Conservation (phyloP, 495 filamentous ascomycete species). For the Copromyces sp. region DNA sequence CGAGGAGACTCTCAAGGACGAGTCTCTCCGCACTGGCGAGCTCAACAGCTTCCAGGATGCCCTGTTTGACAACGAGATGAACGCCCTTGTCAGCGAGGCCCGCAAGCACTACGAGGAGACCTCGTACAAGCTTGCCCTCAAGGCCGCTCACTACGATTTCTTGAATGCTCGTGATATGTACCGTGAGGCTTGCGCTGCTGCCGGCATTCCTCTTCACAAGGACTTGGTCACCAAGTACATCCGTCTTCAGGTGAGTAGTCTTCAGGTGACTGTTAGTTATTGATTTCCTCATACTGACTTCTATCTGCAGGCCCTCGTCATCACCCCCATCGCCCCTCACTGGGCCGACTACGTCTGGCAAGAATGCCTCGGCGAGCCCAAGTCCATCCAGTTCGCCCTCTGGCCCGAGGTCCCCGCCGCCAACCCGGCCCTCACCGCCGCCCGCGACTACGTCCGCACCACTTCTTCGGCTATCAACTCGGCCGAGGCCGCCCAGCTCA, state of each 20-base stretch:
- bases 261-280: no score
- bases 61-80: constrained; percentile 91
- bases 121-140: constrained; percentile 85
- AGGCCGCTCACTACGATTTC: constrained; percentile 84
- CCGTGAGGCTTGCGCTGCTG: constrained; percentile 64
- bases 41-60: constrained; percentile 75
- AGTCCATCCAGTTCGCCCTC: constrained; percentile 66
- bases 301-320: constrained; percentile 19
- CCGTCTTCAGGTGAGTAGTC: constrained; percentile 53
- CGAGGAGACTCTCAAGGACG: constrained; percentile 68
- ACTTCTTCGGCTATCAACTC: constrained; percentile 73
- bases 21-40: constrained; percentile 59
- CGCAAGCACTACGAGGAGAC: constrained; percentile 66
- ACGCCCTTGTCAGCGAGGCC: constrained; percentile 66
- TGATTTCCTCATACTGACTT: constrained; percentile 50
- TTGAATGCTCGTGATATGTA: constrained; percentile 79
- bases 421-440: constrained; percentile 55
- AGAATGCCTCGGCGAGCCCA: constrained; percentile 67
- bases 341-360: constrained; percentile 92
- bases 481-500: constrained; percentile 68
- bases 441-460: constrained; percentile 66
- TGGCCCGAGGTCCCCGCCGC: constrained; percentile 64
- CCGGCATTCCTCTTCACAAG: constrained; percentile 74
- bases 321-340: constrained; percentile 73
- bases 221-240: constrained; percentile 68